Evolutionary conservation across 257 asterid genomes (phyloP), one percentile per base, ranked within the genome.

Genomic region (Datura wrightii): DNA sequence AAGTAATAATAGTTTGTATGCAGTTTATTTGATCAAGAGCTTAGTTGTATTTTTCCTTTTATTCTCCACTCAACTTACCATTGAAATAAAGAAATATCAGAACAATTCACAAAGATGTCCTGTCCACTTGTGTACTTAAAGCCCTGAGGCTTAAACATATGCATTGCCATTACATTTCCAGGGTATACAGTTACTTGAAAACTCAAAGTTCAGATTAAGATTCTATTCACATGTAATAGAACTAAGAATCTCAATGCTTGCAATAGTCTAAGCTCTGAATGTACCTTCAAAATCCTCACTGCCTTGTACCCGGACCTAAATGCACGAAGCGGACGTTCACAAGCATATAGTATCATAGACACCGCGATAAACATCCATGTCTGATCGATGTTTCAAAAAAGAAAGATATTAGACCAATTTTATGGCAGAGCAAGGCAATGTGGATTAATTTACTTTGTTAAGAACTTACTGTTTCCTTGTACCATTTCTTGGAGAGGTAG

Each of bases 141-240:
- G 74, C 94, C 94, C 78, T 88, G 94, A 2, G 97, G 97, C 88
- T 94, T 94, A 34, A 93, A 88, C 95, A 94, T 92, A 89, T 91
- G 92, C 74, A 94, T 87, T 4, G 95, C 74, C 80, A 94, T 87
- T 85, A 92, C 96, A 86, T 92, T 92, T 78, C 96, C 96, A 1
- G 96, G 96, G 79, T 92, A 92, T 31, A 93, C 92, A 1, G 94
- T 96, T 87, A 91, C 96, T 94, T 93, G 83, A 18, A 87, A 59
- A 41, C 34, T 34, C 16, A 44, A 55, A 67, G 1, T 36, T 46
- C 55, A 16, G 36, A 50, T 80, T 8, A 6, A 65, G 52, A 14
- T 13, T 52, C 44, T 44, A 54, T 24, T 55, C 1, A 7, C 42
- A 39, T n/a, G 18, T 3, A 14, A 36, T 52, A 0, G 8, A 14